phyloP scores from a whole-genome alignment of 768 basidiomycete genomes.

The Cyathus striatus region DNA sequence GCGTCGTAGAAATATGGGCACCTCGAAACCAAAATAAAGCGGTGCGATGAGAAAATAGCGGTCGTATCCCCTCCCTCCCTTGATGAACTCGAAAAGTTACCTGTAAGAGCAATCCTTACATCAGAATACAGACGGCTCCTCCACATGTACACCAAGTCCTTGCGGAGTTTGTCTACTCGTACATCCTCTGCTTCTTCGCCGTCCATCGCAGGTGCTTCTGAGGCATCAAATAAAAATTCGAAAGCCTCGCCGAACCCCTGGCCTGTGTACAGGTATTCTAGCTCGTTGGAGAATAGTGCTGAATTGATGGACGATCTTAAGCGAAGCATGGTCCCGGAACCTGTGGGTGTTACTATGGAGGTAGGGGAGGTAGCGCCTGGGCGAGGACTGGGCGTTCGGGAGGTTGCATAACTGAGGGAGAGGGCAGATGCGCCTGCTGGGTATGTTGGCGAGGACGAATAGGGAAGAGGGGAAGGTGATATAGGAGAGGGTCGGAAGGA shows the following conservation, averaged over 20 bases:
- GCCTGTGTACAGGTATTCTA: constrained; percentile 94
- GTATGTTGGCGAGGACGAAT: constrained; percentile 39
- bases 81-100: constrained; percentile 61
- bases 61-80: constrained; percentile 61
- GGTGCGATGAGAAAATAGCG: constrained; percentile 86
- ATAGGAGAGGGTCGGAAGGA: constrained; percentile 60
- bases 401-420: constrained; percentile 44
- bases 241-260: constrained; percentile 85
- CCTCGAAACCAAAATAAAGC: constrained; percentile 87
- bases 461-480: constrained; percentile 48
- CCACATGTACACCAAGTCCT: constrained; percentile 97
- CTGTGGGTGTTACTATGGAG: constrained; percentile 33
- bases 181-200: constrained; percentile 35
- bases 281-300: constrained; percentile 80
- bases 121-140: constrained; percentile 91
- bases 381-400: constrained; percentile 26
- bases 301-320: constrained; percentile 68
- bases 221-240: constrained; percentile 84
- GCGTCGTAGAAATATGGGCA: constrained; percentile 83
- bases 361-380: constrained; percentile 36
- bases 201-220: constrained; percentile 15
- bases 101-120: constrained; percentile 74
- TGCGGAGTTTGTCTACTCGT: constrained; percentile 80
- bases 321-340: constrained; percentile 45
- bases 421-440: constrained; percentile 56